Conservation (phyloP, 2,329 filamentous ascomycete species). For the Colletotrichum sidae region DNA sequence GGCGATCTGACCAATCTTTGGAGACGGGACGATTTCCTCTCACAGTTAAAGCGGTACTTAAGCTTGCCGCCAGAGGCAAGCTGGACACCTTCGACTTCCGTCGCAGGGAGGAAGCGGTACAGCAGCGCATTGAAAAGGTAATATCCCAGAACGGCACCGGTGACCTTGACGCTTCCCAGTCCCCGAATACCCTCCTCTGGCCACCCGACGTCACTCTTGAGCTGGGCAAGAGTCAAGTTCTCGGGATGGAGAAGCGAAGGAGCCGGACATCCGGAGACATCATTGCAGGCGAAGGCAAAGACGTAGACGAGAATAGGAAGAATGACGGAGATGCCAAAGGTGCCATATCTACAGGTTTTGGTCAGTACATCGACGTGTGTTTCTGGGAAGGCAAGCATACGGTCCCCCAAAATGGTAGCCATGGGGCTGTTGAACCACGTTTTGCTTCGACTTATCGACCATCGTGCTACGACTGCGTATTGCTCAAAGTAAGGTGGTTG, state of each 20-base stretch:
- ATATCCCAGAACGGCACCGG: slow-evolving; percentile 79
- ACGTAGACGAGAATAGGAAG: slow-evolving; percentile 84
- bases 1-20: not conserved
- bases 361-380: not conserved
- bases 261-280: slow-evolving; percentile 89
- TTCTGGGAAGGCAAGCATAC: slow-evolving; percentile 47
- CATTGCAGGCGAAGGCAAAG: slow-evolving; percentile 90
- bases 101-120: slow-evolving; percentile 81
- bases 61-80: slow-evolving; percentile 78
- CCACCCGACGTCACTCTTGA: slow-evolving; percentile 88
- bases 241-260: slow-evolving; percentile 82
- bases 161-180: slow-evolving; percentile 76
- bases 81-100: slow-evolving; percentile 76
- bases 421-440: slow-evolving; percentile 43
- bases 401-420: slow-evolving; percentile 66
- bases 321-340: slow-evolving; percentile 80
- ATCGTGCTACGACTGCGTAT: slow-evolving; percentile 40
- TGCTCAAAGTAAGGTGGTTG: no score
- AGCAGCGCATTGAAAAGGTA: slow-evolving; percentile 81
- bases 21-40: slow-evolving; percentile 33
- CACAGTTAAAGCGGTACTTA: slow-evolving; percentile 86
- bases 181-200: slow-evolving; percentile 76
- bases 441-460: slow-evolving; percentile 46
- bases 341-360: slow-evolving; percentile 67
- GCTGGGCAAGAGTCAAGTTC: slow-evolving; percentile 74